phyloP scores from a whole-genome alignment of 2,329 filamentous ascomycete genomes.

The Botrytis squamosa region DNA sequence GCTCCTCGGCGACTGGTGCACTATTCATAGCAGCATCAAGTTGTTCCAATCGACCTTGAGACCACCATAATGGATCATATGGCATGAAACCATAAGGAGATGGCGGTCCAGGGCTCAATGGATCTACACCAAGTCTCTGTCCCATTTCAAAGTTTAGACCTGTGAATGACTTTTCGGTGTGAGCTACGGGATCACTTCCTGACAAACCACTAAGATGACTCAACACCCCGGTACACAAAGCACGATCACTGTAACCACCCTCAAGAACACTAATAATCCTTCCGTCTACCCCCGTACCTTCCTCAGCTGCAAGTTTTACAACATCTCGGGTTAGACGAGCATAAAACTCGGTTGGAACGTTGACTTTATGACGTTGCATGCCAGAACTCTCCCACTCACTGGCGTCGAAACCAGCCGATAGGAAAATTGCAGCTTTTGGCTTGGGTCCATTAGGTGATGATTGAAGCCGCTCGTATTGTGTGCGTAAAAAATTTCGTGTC shows the following conservation, averaged over 20 bases:
- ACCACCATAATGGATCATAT: constrained; percentile 75
- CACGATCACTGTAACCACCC: constrained; percentile 92
- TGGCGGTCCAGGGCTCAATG: constrained; percentile 21
- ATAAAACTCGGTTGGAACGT: constrained; percentile 96
- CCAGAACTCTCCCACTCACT: constrained; percentile 89
- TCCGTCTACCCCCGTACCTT: constrained; percentile 73
- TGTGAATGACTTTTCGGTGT: constrained; percentile 41
- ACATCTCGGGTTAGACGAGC: constrained; percentile 86
- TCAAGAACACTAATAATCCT: constrained; percentile 91
- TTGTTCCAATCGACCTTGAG: constrained; percentile 60
- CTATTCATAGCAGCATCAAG: constrained; percentile 61
- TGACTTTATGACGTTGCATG: constrained; percentile 95
- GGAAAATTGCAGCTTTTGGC: constrained; percentile 84
- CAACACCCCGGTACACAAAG: constrained; percentile 80
- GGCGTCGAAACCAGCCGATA: constrained; percentile 95
- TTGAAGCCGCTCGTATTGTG: constrained; percentile 66
- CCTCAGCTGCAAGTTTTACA: constrained; percentile 76
- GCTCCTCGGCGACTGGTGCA: constrained; percentile 49
- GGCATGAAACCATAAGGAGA: constrained; percentile 37
- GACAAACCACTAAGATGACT: constrained; percentile 86
- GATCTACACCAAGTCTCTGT: constrained; percentile 46
- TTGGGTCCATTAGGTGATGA: constrained; percentile 55
- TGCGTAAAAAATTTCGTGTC: constrained; percentile 71
- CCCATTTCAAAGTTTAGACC: constrained; percentile 60
- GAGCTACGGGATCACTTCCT: constrained; percentile 49